Conservation (phyloP, 169 alveolate species). For the Eimeria necatrix region DNA sequence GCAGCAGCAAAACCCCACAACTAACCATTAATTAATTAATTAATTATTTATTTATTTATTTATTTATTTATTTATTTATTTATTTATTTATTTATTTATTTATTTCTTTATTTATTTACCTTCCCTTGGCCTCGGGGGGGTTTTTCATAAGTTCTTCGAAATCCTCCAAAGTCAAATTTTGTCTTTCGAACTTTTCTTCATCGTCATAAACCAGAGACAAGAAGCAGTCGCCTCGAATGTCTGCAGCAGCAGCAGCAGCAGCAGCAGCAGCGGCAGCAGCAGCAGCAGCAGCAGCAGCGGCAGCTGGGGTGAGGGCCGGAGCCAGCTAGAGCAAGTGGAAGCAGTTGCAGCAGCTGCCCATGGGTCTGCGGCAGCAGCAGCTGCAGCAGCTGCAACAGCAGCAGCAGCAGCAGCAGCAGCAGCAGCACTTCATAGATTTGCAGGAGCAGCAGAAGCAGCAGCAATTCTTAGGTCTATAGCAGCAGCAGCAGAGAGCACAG, state of each 20-base stretch:
- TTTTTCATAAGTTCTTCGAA: constrained; percentile 88
- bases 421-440: not conserved
- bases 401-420: not conserved
- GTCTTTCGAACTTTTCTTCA: constrained; percentile 90
- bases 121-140: constrained; percentile 92
- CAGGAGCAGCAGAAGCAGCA: not conserved
- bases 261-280: not conserved
- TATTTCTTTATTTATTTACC: constrained; percentile 81
- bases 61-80: no score
- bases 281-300: no score
- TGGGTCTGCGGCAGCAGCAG: not conserved
- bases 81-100: no score
- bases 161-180: constrained; percentile 87
- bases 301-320: no score
- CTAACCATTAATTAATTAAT: no score
- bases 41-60: no score
- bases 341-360: not conserved
- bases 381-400: not conserved
- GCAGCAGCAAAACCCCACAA: not conserved
- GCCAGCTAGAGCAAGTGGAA: not conserved
- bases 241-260: constrained; percentile 71
- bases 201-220: constrained; percentile 93
- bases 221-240: constrained; percentile 94
- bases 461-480: no score
- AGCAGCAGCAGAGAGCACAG: no score